Base-by-base conservation (phyloP, 352 stramenopile species). In the Phytophthora pistaciae region DNA sequence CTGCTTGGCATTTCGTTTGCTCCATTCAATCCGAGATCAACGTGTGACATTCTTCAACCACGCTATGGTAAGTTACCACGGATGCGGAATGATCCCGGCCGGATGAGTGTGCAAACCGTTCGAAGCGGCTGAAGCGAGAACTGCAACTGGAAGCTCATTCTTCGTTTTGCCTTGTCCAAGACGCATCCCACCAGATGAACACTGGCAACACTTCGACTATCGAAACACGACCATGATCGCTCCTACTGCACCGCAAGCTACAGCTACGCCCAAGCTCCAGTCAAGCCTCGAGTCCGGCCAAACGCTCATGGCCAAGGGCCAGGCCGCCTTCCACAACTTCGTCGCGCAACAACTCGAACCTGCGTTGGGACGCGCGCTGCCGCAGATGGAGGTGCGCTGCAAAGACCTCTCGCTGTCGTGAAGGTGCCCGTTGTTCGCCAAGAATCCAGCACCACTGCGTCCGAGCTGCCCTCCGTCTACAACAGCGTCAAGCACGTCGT, bases 361-460 rank as follows among this genome's bases (percentile, higher is more conserved):
- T 20, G 60, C 75, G 33, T n/a, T 72, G 0, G 68, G 67, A 18
- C 63, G 63, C n/a, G 1, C 27, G 29, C 49, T 82, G 46, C 74
- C 68, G 5, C 70, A 82, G 55, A 74, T 82, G 60, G 75, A 83
- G 50, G 70, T 84, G 31, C 75, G 78, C 16, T 79, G 74, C 64
- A 78, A 73, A 16, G 21, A 83, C n/a, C 27, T 85, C 1, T 79
- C 78, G 0, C 27, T 81, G 23, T 70, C 21, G 77, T 72, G 27
- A 61, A 82, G 18, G 66, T 78, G 2, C n/a, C 60, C 9, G 56
- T 74, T 14, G 59, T n/a, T 20, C 40, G 13, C 18, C 13, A 48
- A 20, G 40, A 48, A 48, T 69, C 23, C n/a, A 68, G 58, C 44
- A 64, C 18, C 29, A 10, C 50, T 1, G 68, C 57, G 16, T 59